A percentile compares a stretch with the other conserved stretches of the same genome.
Evolutionary conservation across 2,329 filamentous ascomycete genomes (phyloP).

Genomic region (Diaporthe ampelina): DNA sequence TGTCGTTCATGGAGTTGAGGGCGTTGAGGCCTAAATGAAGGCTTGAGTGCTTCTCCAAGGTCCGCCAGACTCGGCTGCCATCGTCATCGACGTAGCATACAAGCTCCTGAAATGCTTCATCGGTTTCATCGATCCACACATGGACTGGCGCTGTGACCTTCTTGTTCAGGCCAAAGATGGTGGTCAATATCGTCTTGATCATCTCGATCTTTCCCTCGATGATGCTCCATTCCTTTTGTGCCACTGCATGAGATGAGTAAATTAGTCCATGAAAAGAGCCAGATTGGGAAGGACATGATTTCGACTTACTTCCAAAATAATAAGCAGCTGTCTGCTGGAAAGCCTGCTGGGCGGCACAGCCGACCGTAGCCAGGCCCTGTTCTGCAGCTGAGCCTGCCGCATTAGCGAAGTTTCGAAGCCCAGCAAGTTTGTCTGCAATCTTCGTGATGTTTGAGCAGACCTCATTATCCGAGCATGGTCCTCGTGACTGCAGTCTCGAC

Average conservation of each 20-base stretch:
- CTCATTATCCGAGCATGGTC: background rate
- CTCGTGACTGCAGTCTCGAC: background rate
- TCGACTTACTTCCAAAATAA: conserved; percentile 20
- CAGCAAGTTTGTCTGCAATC: conserved; percentile 21
- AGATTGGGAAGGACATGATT: too few species aligned
- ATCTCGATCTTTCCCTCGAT: background rate
- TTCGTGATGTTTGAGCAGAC: conserved; percentile 9
- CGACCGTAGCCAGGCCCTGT: conserved; percentile 24
- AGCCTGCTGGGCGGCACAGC: conserved; percentile 25
- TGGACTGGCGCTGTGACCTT: background rate
- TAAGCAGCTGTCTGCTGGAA: conserved; percentile 26
- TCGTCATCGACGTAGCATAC: conserved; percentile 17
- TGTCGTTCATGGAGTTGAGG: conserved; percentile 15
- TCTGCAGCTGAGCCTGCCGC: background rate
- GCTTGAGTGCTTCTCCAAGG: conserved; percentile 12
- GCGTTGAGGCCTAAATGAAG: conserved; percentile 30
- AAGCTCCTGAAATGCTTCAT: conserved; percentile 26
- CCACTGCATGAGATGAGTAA: background rate
- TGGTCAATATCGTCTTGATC: background rate
- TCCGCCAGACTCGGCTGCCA: conserved; percentile 9
- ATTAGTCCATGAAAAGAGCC: accelerated
- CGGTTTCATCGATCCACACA: conserved; percentile 29
- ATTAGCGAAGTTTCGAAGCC: background rate
- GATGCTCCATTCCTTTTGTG: conserved; percentile 4
- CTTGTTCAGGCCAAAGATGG: background rate